phyloP scores from a whole-genome alignment of 345 rosid species.

The Camelina laxa region DNA sequence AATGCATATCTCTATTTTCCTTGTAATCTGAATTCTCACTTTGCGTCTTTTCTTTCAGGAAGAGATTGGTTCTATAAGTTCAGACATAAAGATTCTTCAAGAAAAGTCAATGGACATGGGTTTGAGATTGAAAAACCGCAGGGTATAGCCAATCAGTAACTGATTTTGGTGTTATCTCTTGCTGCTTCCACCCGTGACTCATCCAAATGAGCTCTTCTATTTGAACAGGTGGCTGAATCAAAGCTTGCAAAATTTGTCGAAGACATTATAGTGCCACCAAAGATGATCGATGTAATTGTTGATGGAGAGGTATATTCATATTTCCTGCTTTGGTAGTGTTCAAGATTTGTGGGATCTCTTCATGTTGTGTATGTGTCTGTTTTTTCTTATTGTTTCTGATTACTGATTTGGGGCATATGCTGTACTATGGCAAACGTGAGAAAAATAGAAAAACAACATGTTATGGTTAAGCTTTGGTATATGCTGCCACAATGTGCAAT shows the following conservation, averaged over 20 bases:
- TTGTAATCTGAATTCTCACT: constrained; percentile 20
- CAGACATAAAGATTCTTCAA: constrained; percentile 95
- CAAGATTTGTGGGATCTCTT: constrained; percentile 3
- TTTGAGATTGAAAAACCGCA: constrained; percentile 93
- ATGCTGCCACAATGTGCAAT: constrained; percentile 16
- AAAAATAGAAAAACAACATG: neutral
- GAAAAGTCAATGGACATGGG: constrained; percentile 99
- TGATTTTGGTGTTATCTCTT: constrained; percentile 22
- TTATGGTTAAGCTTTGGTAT: constrained; percentile 14
- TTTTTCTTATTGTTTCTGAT: constrained; percentile 18
- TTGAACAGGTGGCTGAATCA: constrained; percentile 88
- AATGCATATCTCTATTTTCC: neutral
- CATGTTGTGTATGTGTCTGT: constrained; percentile 24
- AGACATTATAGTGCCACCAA: constrained; percentile 94
- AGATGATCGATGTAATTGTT: constrained; percentile 93
- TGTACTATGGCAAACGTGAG: constrained; percentile 9
- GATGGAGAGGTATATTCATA: constrained; percentile 90
- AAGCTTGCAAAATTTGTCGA: constrained; percentile 94
- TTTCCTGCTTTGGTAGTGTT: constrained; percentile 8
- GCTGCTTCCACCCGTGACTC: constrained; percentile 23
- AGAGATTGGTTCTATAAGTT: constrained; percentile 97
- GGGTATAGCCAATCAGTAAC: constrained; percentile 56
- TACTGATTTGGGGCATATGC: constrained; percentile 4
- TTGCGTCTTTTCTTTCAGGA: constrained; percentile 51
- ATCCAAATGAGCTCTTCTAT: constrained; percentile 30